Percentiles rank a stretch among this genome's conserved stretches.
Evolutionary conservation across 805 yeast genomes (phyloP).

Genomic region (Wickerhamomyces ciferrii): DNA sequence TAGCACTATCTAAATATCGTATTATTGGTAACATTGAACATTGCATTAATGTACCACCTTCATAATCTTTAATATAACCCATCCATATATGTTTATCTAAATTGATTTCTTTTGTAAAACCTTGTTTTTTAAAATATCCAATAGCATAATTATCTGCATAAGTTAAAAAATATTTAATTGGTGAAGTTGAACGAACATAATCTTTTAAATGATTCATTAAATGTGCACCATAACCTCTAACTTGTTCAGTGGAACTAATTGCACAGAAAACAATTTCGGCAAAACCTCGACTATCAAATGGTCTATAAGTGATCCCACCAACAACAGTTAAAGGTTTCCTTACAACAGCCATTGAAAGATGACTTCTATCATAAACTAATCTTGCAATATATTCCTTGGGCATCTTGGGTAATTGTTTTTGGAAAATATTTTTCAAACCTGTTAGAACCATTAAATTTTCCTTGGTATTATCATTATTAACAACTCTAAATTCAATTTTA

Average conservation of each 20-base stretch:
- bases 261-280: slow-evolving; percentile 99
- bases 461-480: slow-evolving; percentile 84
- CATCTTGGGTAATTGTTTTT: slow-evolving; percentile 97
- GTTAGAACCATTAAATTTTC: slow-evolving; percentile 90
- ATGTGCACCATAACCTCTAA: slow-evolving; percentile 98
- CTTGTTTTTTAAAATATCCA: slow-evolving; percentile 97
- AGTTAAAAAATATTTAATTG: slow-evolving; percentile 80
- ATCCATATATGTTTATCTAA: slow-evolving; percentile 86
- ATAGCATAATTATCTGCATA: slow-evolving; percentile 99
- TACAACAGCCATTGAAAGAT: slow-evolving; percentile 93
- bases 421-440: slow-evolving; percentile 93
- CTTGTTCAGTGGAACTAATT: slow-evolving; percentile 95
- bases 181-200: slow-evolving; percentile 84
- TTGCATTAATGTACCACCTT: slow-evolving; percentile 98
- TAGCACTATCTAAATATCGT: slow-evolving; percentile 84
- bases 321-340: slow-evolving; percentile 92
- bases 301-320: slow-evolving; percentile 96
- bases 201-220: slow-evolving; percentile 97
- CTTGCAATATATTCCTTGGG: slow-evolving; percentile 95
- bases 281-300: slow-evolving; percentile 83
- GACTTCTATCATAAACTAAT: slow-evolving; percentile 90
- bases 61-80: slow-evolving; percentile 98
- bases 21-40: slow-evolving; percentile 88
- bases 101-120: slow-evolving; percentile 92
- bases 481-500: slow-evolving; percentile 91